A percentile compares a stretch with the other conserved stretches of the same genome.
These are phyloP conservation scores for Talaromyces borbonicus DNA, from an alignment of 495 filamentous ascomycete genomes.

Conservation along the genomic window DNA sequence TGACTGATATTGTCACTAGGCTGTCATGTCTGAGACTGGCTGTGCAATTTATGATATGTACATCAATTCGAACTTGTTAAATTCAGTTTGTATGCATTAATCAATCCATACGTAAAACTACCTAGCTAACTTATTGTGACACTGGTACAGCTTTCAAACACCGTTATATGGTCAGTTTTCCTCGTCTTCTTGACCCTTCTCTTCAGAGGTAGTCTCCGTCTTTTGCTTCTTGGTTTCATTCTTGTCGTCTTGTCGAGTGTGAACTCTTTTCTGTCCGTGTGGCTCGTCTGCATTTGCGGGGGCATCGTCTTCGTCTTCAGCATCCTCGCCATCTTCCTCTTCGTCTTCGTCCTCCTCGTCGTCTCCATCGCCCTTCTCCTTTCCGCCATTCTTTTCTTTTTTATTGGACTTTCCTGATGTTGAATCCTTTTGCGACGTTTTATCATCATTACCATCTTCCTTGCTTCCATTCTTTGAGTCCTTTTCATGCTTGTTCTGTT, in stretches of 20 bases:
- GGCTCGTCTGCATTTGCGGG: too few species aligned
- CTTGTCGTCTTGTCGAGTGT: not conserved
- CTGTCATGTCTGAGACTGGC: too few species aligned
- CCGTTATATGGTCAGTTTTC: too few species aligned
- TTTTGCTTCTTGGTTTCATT: slow-evolving; percentile 1
- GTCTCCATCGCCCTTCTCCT: not conserved
- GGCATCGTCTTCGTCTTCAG: not conserved
- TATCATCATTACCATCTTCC: not conserved
- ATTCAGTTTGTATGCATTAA: not conserved
- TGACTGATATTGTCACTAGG: too few species aligned
- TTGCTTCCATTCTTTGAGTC: not conserved
- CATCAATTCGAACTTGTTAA: not conserved
- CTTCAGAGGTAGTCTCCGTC: not conserved
- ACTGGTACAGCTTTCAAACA: not conserved
- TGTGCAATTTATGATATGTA: not conserved
- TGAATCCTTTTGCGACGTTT: not conserved
- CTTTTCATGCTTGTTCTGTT: too few species aligned
- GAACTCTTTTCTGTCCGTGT: not conserved
- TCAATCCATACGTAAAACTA: too few species aligned
- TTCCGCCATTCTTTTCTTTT: not conserved
- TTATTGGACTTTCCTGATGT: not conserved
- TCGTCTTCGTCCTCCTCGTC: not conserved
- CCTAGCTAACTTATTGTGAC: too few species aligned
- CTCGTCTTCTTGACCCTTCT: not conserved
- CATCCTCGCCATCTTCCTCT: not conserved